Evolutionary conservation across 345 rosid species (phyloP).

Genomic region (Gossypium turneri): DNA sequence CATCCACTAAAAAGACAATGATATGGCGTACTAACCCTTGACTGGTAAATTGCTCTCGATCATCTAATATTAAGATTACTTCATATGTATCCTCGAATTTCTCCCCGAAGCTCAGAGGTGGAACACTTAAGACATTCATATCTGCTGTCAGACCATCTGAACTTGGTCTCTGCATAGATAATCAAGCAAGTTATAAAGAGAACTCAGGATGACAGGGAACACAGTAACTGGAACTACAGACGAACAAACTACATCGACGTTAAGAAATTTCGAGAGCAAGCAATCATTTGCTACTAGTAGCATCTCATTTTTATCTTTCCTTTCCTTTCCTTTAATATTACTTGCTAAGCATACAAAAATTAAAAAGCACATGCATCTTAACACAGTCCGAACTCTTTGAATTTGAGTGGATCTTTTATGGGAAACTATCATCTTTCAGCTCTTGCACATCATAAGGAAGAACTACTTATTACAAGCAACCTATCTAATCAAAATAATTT

Average conservation of each 20-base stretch:
- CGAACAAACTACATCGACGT: not conserved
- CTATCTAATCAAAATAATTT: not conserved
- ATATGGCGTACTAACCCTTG: conserved; percentile 50
- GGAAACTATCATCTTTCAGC: not conserved
- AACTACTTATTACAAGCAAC: not conserved
- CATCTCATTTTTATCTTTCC: not conserved
- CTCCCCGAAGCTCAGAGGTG: conserved; percentile 74
- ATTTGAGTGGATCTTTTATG: not conserved
- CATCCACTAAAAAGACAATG: conserved; percentile 7
- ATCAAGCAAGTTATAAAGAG: conserved; percentile 9
- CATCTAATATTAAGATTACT: conserved; percentile 74
- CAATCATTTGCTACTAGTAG: not conserved
- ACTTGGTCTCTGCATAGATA: conserved; percentile 26
- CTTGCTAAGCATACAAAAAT: not conserved
- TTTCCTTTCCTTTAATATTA: not conserved
- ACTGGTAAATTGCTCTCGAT: conserved; percentile 68
- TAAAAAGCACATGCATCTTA: not conserved
- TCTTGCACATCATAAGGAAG: not conserved
- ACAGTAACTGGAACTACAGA: not conserved
- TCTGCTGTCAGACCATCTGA: conserved; percentile 29
- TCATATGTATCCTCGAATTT: conserved; percentile 72
- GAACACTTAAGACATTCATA: conserved; percentile 39
- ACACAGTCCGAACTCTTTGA: conserved; percentile 1
- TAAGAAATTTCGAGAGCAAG: not conserved
- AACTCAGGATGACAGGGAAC: not conserved